phyloP scores from a whole-genome alignment of 352 stramenopile genomes.

The Pythium coloratum region DNA sequence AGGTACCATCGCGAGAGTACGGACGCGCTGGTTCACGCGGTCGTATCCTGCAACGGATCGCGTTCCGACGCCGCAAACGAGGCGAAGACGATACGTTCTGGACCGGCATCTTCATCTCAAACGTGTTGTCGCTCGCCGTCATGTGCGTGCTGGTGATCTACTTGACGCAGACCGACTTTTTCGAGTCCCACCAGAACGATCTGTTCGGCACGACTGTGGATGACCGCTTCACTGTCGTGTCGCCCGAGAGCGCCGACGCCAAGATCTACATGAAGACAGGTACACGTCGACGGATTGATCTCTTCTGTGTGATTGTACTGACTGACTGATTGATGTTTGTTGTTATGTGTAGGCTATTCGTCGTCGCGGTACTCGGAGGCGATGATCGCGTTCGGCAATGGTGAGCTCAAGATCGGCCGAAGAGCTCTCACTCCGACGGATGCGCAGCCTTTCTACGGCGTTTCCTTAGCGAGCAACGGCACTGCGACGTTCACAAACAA shows the following conservation, averaged over 20 bases:
- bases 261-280: slow-evolving; percentile 83
- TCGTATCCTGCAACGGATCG: slow-evolving; percentile 53
- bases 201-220: slow-evolving; percentile 82
- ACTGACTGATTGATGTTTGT: not conserved
- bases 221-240: slow-evolving; percentile 79
- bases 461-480: slow-evolving; percentile 70
- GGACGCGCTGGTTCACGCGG: slow-evolving; percentile 34
- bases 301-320: not conserved
- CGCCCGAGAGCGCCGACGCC: slow-evolving; percentile 51
- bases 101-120: slow-evolving; percentile 67
- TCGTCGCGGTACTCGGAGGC: slow-evolving; percentile 69
- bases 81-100: slow-evolving; percentile 66
- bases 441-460: slow-evolving; percentile 61
- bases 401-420: slow-evolving; percentile 62
- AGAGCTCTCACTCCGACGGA: slow-evolving; percentile 49
- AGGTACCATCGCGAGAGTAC: slow-evolving; percentile 24
- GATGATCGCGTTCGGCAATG: slow-evolving; percentile 68
- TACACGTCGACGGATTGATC: slow-evolving; percentile 19
- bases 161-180: slow-evolving; percentile 81
- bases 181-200: slow-evolving; percentile 75
- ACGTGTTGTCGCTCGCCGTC: slow-evolving; percentile 65
- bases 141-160: slow-evolving; percentile 65
- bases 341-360: slow-evolving; percentile 49
- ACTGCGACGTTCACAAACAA: slow-evolving; percentile 67
- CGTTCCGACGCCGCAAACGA: slow-evolving; percentile 53